Base-by-base conservation (phyloP, 2,329 filamentous ascomycete genomes). In the Aspergillus floridensis region DNA sequence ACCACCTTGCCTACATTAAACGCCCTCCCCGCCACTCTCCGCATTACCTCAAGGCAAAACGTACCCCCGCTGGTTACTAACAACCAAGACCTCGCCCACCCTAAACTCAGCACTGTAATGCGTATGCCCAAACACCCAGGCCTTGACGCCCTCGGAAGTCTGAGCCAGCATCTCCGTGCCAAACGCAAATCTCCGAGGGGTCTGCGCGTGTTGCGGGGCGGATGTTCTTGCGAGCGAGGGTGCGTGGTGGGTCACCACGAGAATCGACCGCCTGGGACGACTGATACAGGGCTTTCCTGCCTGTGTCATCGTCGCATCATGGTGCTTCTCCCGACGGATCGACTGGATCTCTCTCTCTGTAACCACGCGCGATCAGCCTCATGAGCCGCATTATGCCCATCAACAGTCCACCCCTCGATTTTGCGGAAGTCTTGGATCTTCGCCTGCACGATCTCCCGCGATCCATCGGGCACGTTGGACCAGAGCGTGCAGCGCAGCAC, bases 241-340 rank as follows among this genome's bases (percentile, higher is more conserved):
- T 2, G 84, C 83, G 65, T 87, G 84, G 56, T 87, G 83, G 0
- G 84, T 87, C 0, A 81, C 77, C 0, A 87, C 77, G 0, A 87
- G 59, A 5, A 86, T 63, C 21, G 21, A 21, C 21, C 21, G 21
- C 21, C 21, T 21, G 21, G 21, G 21, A 21, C 21, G 21, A 21
- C 21, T 21, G 2, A 2, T 21, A 21, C 2, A 21, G 21, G 21
- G 21, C 21, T 21, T 21, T 21, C 21, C 21, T 21, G 21, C 21
- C 21, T 2, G 21, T 21, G 21, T 21, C 21, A 21, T 21, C 21
- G 21, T 21, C 21, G 2, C 21, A 21, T 21, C 21, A 2, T 21
- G 21, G 2, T 21, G 21, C 2, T 21, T 21, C 21, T 21, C 21
- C 21, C 2, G 21, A 21, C 21, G 21, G 21, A 21, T 21, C 21